Conservation (phyloP, 2,329 filamentous ascomycete species). For the Pleurostoma richardsiae region DNA sequence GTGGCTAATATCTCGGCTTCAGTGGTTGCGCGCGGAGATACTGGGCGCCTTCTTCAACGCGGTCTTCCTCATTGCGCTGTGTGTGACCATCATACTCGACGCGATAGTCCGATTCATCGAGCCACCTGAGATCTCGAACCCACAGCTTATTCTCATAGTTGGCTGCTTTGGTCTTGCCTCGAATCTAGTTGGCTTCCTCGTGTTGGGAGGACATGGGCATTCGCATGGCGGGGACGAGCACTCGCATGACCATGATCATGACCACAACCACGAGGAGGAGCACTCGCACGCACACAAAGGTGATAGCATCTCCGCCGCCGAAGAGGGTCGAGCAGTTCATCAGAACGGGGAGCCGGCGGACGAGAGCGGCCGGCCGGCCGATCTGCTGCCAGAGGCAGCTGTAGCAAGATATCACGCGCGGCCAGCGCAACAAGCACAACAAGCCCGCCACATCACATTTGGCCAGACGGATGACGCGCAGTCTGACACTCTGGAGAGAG, state of each 20-base stretch:
- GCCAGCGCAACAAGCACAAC: constrained; percentile 16
- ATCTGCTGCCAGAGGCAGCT: constrained; percentile 58
- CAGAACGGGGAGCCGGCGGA: constrained; percentile 42
- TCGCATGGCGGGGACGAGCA: constrained; percentile 60
- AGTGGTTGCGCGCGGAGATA: constrained; percentile 97
- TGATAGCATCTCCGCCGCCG: constrained; percentile 33
- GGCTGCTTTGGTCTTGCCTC: constrained; percentile 81
- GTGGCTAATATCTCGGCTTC: constrained; percentile 14
- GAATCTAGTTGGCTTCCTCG: constrained; percentile 81
- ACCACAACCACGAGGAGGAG: constrained; percentile 33
- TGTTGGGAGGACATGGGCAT: constrained; percentile 92
- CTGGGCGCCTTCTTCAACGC: constrained; percentile 95
- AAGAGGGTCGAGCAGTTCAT: constrained; percentile 45
- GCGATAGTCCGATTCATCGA: constrained; percentile 89
- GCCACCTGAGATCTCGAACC: constrained; percentile 80
- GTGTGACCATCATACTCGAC: constrained; percentile 93
- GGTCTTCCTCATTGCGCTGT: constrained; percentile 93
- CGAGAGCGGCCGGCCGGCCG: constrained; percentile 52
- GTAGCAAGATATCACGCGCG: constrained; percentile 40
- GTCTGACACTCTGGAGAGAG: constrained; percentile 7
- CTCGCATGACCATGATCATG: constrained; percentile 43
- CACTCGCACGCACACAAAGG: constrained; percentile 18
- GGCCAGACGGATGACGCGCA: background rate
- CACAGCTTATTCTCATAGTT: constrained; percentile 82
- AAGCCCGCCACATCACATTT: constrained; percentile 19